Evolutionary conservation across 495 filamentous ascomycete genomes (phyloP).

Genomic region (Penicillium macrosclerotiorum): DNA sequence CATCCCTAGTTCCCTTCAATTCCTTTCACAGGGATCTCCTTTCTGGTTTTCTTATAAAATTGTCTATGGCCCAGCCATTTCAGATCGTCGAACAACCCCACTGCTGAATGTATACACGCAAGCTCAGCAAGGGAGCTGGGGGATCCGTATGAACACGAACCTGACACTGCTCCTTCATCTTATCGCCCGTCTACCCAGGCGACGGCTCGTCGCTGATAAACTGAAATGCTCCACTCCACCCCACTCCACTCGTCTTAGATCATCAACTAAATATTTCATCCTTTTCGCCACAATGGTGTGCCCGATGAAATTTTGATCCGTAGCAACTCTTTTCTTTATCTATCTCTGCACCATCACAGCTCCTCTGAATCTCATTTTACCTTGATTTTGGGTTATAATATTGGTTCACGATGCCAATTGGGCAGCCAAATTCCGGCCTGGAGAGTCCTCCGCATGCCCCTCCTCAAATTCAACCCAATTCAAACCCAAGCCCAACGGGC

Average conservation of each 20-base stretch:
- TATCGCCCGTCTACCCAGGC: neutral
- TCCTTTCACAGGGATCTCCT: no score
- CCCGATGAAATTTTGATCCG: conserved; percentile 11
- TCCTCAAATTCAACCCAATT: conserved; percentile 6
- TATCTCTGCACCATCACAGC: no score
- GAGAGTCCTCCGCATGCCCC: conserved; percentile 11
- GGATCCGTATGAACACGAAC: no score
- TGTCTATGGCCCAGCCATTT: no score
- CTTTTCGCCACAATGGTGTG: conserved; percentile 20
- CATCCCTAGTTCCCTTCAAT: conserved; percentile 7
- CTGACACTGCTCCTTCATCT: no score
- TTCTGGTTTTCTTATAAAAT: no score
- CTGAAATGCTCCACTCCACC: conserved; percentile 3
- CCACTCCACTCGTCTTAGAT: conserved; percentile 13
- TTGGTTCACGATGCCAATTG: conserved; percentile 12
- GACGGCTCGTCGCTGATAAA: conserved; percentile 6
- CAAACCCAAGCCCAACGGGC: neutral
- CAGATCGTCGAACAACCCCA: no score
- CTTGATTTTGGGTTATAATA: neutral
- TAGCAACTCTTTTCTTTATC: no score
- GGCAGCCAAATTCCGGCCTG: conserved; percentile 4
- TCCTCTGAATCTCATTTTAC: no score
- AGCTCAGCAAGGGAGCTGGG: conserved; percentile 16
- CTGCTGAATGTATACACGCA: conserved; percentile 13
- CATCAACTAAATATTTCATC: conserved; percentile 13